These are phyloP conservation scores for Hygrocybe punicea DNA, from an alignment of 768 basidiomycete genomes.

Conservation along the genomic window DNA sequence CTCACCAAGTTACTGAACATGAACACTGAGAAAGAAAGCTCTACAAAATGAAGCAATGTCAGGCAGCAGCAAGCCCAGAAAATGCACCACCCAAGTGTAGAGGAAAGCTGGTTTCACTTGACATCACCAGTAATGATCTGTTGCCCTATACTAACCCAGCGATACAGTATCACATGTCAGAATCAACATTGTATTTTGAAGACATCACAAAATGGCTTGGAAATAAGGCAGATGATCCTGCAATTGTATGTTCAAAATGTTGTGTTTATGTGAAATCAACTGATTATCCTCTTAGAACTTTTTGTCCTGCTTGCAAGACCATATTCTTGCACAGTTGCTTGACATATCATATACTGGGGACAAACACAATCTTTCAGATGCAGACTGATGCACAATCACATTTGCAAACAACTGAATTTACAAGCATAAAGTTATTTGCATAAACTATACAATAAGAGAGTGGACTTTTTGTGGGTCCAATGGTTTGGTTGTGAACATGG, in stretches of 20 bases:
- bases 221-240: conserved; percentile 1
- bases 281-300: conserved; percentile 21
- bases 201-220: conserved; percentile 14
- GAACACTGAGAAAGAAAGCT: conserved; percentile 9
- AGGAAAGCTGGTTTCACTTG: background rate
- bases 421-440: conserved; percentile 10
- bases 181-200: conserved; percentile 17
- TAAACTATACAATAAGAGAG: conserved; percentile 27
- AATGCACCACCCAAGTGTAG: background rate
- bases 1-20: conserved; percentile 27
- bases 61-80: conserved; percentile 10
- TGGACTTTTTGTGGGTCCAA: conserved; percentile 41
- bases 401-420: background rate
- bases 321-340: conserved; percentile 26
- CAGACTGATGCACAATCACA: conserved; percentile 1
- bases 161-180: conserved; percentile 23
- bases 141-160: background rate
- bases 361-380: conserved; percentile 10
- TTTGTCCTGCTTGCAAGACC: conserved; percentile 24
- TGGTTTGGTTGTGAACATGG: conserved; percentile 34
- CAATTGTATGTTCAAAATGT: conserved; percentile 17
- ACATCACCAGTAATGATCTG: background rate
- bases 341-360: conserved; percentile 13
- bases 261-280: conserved; percentile 12
- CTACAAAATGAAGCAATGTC: conserved; percentile 20